Evolutionary conservation across 2,329 filamentous ascomycete species (phyloP).

Genomic region (Talaromyces sp.): DNA sequence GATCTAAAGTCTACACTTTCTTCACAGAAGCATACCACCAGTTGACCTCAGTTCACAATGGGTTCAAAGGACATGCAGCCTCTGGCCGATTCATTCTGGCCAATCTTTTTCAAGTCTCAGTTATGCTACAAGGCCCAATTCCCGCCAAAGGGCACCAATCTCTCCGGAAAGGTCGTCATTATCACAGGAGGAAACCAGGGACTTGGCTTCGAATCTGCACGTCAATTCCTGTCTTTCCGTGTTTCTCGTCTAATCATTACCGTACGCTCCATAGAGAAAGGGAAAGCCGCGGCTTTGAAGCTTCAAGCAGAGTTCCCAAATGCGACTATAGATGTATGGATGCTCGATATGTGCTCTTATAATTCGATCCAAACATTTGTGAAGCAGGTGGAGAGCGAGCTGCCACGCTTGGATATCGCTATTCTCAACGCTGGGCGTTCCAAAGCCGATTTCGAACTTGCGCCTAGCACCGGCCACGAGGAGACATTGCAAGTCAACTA

Average conservation of each 20-base stretch:
- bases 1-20: too few species aligned
- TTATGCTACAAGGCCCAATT: neutral
- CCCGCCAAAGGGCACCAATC: neutral
- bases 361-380: conserved; percentile 30
- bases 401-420: conserved; percentile 41
- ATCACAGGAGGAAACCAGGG: conserved; percentile 51
- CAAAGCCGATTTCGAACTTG: conserved; percentile 24
- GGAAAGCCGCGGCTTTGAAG: conserved; percentile 36
- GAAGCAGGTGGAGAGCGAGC: conserved; percentile 30
- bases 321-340: conserved; percentile 39
- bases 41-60: too few species aligned
- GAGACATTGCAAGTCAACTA: conserved; percentile 54
- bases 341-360: conserved; percentile 46
- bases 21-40: too few species aligned
- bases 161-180: conserved; percentile 40
- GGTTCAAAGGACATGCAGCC: too few species aligned
- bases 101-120: conserved; percentile 41
- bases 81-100: too few species aligned
- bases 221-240: conserved; percentile 42
- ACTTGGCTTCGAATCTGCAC: conserved; percentile 46
- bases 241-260: conserved; percentile 43
- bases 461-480: conserved; percentile 45
- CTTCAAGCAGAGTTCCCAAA: conserved; percentile 27
- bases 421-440: conserved; percentile 41
- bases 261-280: conserved; percentile 41